Evolutionary conservation across 306 rosid genomes (phyloP).

Genomic region (Ceratonia siliqua): DNA sequence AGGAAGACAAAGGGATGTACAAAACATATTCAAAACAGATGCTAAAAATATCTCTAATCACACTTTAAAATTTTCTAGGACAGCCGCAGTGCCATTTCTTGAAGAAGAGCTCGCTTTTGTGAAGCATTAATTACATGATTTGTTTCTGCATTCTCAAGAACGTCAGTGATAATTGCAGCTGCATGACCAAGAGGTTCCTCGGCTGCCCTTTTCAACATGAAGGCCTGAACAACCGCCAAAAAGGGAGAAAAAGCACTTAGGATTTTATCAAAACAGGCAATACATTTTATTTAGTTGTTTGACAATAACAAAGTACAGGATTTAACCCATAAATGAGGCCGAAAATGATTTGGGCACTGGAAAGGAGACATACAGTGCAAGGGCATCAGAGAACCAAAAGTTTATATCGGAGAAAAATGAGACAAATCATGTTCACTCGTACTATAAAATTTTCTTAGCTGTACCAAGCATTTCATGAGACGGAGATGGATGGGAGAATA

Average conservation of each 20-base stretch:
- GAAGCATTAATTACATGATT: conserved; percentile 79
- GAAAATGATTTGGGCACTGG: neutral
- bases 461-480: neutral
- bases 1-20: too few species aligned
- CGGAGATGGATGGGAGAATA: neutral
- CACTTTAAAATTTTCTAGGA: conserved; percentile 44
- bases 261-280: conserved; percentile 6
- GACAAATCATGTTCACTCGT: neutral
- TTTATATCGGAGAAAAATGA: neutral
- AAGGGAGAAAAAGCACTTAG: neutral
- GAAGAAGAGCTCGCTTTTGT: conserved; percentile 93
- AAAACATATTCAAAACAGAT: conserved; percentile 4
- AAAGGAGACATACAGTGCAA: neutral
- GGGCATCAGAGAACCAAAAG: conserved; percentile 17
- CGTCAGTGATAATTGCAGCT: conserved; percentile 90
- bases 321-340: neutral
- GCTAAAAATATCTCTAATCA: conserved; percentile 44
- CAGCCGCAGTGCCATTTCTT: conserved; percentile 92
- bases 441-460: neutral
- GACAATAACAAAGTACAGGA: neutral
- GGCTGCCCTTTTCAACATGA: conserved; percentile 86
- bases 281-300: neutral
- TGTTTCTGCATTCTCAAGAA: conserved; percentile 93
- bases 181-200: conserved; percentile 99
- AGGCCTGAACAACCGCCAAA: conserved; percentile 65